Conservation (phyloP, 225 moss, liverwort and hornwort species). For the Neckera pumila region DNA sequence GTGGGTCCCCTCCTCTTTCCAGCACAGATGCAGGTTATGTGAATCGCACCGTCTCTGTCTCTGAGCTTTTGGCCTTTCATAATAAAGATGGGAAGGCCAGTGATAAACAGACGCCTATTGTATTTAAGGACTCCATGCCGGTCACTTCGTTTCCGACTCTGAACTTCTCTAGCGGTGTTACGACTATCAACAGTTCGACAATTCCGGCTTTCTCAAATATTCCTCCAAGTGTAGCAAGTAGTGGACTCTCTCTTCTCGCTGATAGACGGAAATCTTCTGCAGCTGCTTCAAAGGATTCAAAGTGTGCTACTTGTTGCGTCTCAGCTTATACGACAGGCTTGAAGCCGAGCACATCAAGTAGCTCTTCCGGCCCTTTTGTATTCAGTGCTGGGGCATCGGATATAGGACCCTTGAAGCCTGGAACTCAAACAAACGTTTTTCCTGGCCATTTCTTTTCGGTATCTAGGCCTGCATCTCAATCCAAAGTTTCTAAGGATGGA, state of each 20-base stretch:
- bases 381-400: conserved; percentile 51
- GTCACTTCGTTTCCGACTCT: conserved; percentile 24
- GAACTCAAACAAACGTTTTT: conserved; percentile 2
- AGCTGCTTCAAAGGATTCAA: background rate
- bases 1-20: conserved; percentile 15
- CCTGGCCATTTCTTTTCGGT: background rate
- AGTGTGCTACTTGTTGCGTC: conserved; percentile 9
- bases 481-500: background rate
- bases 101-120: conserved; percentile 5
- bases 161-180: conserved; percentile 13
- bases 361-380: conserved; percentile 39
- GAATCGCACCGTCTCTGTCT: conserved; percentile 46
- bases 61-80: conserved; percentile 46
- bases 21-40: conserved; percentile 29
- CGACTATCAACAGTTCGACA: background rate
- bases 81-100: conserved; percentile 17
- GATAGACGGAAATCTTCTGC: background rate
- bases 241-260: background rate
- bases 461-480: background rate
- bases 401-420: conserved; percentile 2
- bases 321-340: conserved; percentile 6
- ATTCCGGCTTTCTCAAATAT: background rate
- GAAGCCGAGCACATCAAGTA: conserved; percentile 11
- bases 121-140: conserved; percentile 6
- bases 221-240: background rate